Conservation (phyloP, 352 stramenopile genomes). For the Pythium coloratum region DNA sequence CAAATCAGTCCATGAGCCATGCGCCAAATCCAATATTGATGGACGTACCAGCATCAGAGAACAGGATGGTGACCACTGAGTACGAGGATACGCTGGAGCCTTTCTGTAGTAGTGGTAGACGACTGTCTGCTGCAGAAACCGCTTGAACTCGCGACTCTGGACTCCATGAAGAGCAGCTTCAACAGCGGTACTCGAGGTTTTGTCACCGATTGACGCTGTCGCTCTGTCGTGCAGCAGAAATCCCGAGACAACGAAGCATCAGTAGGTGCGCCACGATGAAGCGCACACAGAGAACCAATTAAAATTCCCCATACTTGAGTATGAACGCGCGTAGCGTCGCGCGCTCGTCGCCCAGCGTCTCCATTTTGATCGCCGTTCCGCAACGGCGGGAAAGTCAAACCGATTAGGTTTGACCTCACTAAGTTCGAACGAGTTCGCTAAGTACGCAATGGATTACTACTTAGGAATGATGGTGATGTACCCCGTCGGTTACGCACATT, state of each 20-base stretch:
- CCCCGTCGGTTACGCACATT: neutral
- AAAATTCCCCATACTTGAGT: neutral
- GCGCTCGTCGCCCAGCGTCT: slow-evolving; percentile 11
- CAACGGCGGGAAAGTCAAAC: slow-evolving; percentile 10
- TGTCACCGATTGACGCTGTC: neutral
- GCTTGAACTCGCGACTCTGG: slow-evolving; percentile 6
- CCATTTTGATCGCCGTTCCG: neutral
- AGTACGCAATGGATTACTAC: neutral
- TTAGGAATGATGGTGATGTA: neutral
- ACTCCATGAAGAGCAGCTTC: neutral
- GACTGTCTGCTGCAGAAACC: slow-evolving; percentile 15
- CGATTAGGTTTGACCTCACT: neutral
- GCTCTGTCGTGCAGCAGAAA: neutral
- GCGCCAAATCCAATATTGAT: too few species aligned
- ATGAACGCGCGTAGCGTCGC: slow-evolving; percentile 14
- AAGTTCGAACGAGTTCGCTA: neutral
- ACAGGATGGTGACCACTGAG: slow-evolving; percentile 7
- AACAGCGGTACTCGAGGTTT: neutral
- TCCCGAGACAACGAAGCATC: neutral
- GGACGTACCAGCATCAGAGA: slow-evolving; percentile 14
- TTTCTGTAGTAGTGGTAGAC: slow-evolving; percentile 22
- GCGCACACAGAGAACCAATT: neutral
- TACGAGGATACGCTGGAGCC: neutral
- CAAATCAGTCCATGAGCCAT: too few species aligned
- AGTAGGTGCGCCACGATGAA: neutral